These are phyloP conservation scores for Mycena olivaceomarginata DNA, from an alignment of 768 basidiomycete species.

Conservation along the genomic window DNA sequence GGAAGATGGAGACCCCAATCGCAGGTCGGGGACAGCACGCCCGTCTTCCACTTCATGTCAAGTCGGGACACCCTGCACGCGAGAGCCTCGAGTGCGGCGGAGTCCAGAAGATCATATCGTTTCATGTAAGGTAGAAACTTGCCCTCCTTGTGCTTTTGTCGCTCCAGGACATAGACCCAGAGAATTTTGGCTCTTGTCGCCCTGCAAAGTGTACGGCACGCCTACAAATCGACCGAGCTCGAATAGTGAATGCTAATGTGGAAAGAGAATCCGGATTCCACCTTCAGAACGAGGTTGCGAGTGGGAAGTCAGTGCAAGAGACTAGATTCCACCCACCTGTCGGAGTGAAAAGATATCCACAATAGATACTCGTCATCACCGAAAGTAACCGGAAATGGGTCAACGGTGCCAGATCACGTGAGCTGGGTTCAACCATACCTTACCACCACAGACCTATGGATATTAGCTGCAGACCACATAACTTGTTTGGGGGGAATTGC, in stretches of 20 bases:
- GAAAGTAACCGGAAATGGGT: too few species aligned
- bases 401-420: too few species aligned
- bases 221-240: neutral
- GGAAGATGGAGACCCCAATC: constrained; percentile 20
- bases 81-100: neutral
- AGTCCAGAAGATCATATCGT: neutral
- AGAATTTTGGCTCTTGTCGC: constrained; percentile 7
- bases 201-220: neutral
- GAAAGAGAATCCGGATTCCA: too few species aligned
- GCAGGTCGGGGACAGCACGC: neutral
- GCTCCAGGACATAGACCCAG: constrained; percentile 1
- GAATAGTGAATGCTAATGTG: too few species aligned
- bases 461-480: too few species aligned
- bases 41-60: neutral
- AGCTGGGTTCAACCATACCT: too few species aligned
- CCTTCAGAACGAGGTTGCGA: too few species aligned
- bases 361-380: too few species aligned
- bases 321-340: constrained; percentile 1
- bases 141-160: too few species aligned
- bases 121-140: neutral
- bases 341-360: constrained; percentile 8
- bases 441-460: too few species aligned
- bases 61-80: neutral
- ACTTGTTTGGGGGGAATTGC: too few species aligned
- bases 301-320: too few species aligned